Percentiles rank a stretch among this genome's conserved stretches.
Conservation (phyloP, 805 yeast species). For the Wickerhamiella nectarea region DNA sequence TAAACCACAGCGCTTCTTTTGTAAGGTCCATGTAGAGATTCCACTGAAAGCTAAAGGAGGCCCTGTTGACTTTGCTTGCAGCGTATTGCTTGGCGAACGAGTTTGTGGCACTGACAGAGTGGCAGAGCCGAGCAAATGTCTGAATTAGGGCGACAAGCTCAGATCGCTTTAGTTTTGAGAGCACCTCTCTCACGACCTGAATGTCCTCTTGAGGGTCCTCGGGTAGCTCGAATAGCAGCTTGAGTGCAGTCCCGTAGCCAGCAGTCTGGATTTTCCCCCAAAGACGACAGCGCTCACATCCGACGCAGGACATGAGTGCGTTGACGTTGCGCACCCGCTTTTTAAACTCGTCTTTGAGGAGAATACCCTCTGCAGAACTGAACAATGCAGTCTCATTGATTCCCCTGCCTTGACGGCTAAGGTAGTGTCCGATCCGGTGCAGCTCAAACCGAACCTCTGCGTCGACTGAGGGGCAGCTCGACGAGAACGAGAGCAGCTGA, state of each 20-base stretch:
- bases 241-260: constrained; percentile 94
- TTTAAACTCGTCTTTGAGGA: constrained; percentile 73
- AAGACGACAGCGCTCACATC: constrained; percentile 91
- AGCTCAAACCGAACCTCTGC: constrained; percentile 34
- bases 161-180: constrained; percentile 49
- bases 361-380: constrained; percentile 27
- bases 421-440: constrained; percentile 27
- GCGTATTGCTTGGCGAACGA: constrained; percentile 34
- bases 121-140: constrained; percentile 84
- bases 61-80: constrained; percentile 12
- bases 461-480: constrained; percentile 30
- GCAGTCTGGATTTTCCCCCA: constrained; percentile 98
- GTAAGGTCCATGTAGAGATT: constrained; percentile 39
- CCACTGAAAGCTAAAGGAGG: constrained; percentile 32
- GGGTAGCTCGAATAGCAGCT: constrained; percentile 68
- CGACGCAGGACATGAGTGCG: constrained; percentile 94
- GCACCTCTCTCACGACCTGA: constrained; percentile 35
- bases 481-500: constrained; percentile 38
- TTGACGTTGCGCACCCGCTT: constrained; percentile 78
- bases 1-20: constrained; percentile 47
- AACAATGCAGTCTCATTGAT: constrained; percentile 41
- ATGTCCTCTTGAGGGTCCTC: constrained; percentile 34
- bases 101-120: constrained; percentile 62
- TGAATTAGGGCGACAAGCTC: constrained; percentile 85
- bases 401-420: constrained; percentile 25